Evolutionary conservation across 495 filamentous ascomycete genomes (phyloP).

Genomic region (Aspergillus sclerotioniger): DNA sequence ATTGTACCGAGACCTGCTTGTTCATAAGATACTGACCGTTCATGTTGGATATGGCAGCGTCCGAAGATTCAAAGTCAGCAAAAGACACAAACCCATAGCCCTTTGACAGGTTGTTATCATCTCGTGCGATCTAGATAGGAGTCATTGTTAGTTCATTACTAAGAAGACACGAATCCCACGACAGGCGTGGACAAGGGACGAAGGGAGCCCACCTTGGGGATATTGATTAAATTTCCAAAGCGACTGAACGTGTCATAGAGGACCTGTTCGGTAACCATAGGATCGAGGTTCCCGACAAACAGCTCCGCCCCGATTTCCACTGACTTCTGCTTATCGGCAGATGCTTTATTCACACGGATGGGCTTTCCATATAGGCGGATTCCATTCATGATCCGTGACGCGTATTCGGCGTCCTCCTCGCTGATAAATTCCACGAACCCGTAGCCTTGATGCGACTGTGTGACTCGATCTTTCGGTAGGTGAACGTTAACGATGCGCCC

Average conservation of each 20-base stretch:
- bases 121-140: conserved; percentile 68
- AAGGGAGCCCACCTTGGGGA: conserved; percentile 64
- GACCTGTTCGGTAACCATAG: conserved; percentile 91
- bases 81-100: conserved; percentile 97
- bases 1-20: conserved; percentile 92
- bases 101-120: conserved; percentile 87
- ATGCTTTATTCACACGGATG: conserved; percentile 94
- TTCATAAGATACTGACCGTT: conserved; percentile 97
- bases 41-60: conserved; percentile 89
- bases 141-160: neutral
- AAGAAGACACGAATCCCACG: conserved; percentile 4
- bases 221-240: conserved; percentile 78
- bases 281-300: conserved; percentile 94
- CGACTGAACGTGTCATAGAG: conserved; percentile 97
- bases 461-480: conserved; percentile 95
- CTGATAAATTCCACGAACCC: conserved; percentile 98
- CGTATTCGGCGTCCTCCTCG: conserved; percentile 96
- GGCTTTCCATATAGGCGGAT: conserved; percentile 91
- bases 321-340: conserved; percentile 93
- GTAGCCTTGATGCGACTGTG: conserved; percentile 94
- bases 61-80: conserved; percentile 89
- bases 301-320: conserved; percentile 96
- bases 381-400: conserved; percentile 93
- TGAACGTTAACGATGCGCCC: conserved; percentile 97
- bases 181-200: neutral